phyloP scores from a whole-genome alignment of 2,329 filamentous ascomycete genomes.

The Trichoderma asperellum region DNA sequence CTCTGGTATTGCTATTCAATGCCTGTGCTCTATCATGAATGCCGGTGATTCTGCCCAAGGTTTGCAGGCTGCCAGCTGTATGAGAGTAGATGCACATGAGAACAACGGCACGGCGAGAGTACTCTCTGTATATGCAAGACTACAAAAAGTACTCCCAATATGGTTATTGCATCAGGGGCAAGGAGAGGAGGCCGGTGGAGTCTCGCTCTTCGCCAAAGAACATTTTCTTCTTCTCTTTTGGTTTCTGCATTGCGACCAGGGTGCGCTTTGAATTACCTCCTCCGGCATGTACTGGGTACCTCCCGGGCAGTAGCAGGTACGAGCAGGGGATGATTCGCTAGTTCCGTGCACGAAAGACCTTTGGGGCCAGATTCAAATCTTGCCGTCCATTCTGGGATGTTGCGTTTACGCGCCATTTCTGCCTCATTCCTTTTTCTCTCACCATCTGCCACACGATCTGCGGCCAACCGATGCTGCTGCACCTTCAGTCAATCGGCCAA shows the following conservation, averaged over 20 bases:
- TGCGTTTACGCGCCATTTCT: neutral
- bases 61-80: constrained; percentile 5
- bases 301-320: neutral
- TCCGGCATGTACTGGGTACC: neutral
- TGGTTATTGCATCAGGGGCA: constrained; percentile 6
- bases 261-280: neutral
- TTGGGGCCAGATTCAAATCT: constrained; percentile 5
- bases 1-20: neutral
- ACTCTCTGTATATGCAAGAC: neutral
- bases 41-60: neutral
- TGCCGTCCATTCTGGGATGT: constrained; percentile 7
- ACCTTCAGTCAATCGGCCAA: neutral
- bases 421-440: neutral
- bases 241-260: neutral
- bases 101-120: neutral
- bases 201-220: neutral
- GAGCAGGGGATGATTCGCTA: neutral
- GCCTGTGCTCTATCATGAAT: neutral
- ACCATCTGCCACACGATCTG: neutral
- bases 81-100: neutral
- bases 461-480: neutral
- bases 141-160: neutral
- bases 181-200: constrained; percentile 1
- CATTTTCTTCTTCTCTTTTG: neutral
- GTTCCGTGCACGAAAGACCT: neutral